Percentiles rank a stretch among this genome's conserved stretches.
Conservation (phyloP, 768 basidiomycete genomes). For the Tephrocybe sp. region DNA sequence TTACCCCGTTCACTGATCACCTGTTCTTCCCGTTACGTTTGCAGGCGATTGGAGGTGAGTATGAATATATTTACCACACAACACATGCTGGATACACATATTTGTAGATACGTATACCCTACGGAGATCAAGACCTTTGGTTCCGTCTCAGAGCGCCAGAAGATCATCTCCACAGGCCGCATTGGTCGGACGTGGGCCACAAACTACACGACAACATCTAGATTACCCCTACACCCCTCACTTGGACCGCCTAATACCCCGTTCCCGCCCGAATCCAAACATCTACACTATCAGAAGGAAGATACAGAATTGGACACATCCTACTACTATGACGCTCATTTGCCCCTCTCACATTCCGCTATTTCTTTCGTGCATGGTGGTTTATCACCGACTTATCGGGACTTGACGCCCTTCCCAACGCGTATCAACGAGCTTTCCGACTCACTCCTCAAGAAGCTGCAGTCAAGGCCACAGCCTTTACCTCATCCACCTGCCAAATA, state of each 20-base stretch:
- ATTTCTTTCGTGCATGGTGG: constrained; percentile 95
- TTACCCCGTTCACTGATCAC: not conserved
- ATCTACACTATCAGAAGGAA: constrained; percentile 18
- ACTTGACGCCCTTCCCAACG: constrained; percentile 79
- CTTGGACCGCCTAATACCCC: constrained; percentile 67
- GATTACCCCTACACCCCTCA: constrained; percentile 75
- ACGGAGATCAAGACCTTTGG: constrained; percentile 85
- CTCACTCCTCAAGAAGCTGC: constrained; percentile 69
- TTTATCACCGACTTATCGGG: constrained; percentile 70
- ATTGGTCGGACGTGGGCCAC: constrained; percentile 80
- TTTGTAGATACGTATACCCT: constrained; percentile 74
- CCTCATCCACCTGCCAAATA: constrained; percentile 83
- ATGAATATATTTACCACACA: not conserved
- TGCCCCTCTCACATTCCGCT: constrained; percentile 71
- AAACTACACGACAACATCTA: constrained; percentile 81
- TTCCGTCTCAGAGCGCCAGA: constrained; percentile 64
- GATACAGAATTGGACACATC: constrained; percentile 17
- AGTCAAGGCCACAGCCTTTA: constrained; percentile 60
- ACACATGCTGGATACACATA: not conserved
- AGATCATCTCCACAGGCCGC: constrained; percentile 69
- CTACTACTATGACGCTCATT: constrained; percentile 29
- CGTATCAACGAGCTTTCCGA: constrained; percentile 75
- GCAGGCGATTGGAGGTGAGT: constrained; percentile 82
- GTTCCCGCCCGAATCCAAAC: constrained; percentile 39
- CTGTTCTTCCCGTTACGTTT: constrained; percentile 7